A percentile compares a stretch with the other conserved stretches of the same genome.
These are phyloP conservation scores for Corylus americana DNA, from an alignment of 306 rosid species.

Conservation along the genomic window DNA sequence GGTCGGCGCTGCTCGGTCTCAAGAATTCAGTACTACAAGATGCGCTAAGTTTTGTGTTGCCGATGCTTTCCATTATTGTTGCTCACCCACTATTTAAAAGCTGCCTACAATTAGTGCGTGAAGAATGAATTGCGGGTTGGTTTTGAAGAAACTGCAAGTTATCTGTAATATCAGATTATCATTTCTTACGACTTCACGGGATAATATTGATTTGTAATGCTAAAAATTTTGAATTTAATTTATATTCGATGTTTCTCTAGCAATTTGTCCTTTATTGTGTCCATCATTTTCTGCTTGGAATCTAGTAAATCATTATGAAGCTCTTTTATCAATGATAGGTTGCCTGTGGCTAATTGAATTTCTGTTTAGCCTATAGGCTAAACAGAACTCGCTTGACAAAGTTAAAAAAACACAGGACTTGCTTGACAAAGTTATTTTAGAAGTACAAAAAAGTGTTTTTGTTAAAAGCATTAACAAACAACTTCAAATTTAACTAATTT, in stretches of 20 bases:
- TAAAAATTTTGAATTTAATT: constrained; percentile 33
- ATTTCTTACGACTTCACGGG: constrained; percentile 17
- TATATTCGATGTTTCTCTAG: neutral
- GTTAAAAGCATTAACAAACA: too few relatives aligned
- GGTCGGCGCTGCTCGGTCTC: constrained; percentile 65
- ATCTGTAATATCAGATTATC: constrained; percentile 25
- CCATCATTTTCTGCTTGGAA: too few relatives aligned
- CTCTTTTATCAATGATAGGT: neutral
- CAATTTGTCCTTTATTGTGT: neutral
- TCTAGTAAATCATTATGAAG: neutral
- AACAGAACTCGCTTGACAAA: too few relatives aligned
- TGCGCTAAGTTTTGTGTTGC: constrained; percentile 53
- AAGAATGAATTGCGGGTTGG: neutral
- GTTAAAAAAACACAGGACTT: too few relatives aligned
- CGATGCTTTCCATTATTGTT: constrained; percentile 14
- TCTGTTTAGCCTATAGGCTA: neutral
- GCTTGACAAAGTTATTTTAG: too few relatives aligned
- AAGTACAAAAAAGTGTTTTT: too few relatives aligned
- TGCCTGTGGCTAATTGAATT: neutral
- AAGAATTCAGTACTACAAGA: constrained; percentile 75
- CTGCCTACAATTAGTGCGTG: constrained; percentile 31
- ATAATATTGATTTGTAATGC: constrained; percentile 31
- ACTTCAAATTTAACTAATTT: too few relatives aligned
- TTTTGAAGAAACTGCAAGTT: constrained; percentile 14
- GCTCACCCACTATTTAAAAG: neutral